Evolutionary conservation across 768 basidiomycete genomes (phyloP).

Genomic region (Tricholoma sp.): DNA sequence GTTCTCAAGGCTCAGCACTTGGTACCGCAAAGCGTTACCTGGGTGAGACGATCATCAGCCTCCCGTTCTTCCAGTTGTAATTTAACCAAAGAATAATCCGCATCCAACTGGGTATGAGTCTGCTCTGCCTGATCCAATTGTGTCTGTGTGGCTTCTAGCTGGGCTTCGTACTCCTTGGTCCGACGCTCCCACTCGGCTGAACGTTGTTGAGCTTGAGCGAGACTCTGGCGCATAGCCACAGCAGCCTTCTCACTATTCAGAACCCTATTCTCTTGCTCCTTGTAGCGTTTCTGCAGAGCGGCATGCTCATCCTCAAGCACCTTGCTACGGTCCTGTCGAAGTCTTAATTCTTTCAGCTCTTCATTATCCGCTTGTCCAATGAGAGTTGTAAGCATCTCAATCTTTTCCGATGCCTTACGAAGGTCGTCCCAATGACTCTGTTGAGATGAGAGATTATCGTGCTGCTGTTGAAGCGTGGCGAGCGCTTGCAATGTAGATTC

Average conservation of each 20-base stretch:
- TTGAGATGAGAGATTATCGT: constrained; percentile 54
- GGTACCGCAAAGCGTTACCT: constrained; percentile 38
- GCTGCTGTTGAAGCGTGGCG: constrained; percentile 49
- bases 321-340: constrained; percentile 56
- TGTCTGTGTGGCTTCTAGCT: constrained; percentile 54
- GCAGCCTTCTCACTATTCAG: constrained; percentile 58
- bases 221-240: constrained; percentile 51
- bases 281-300: constrained; percentile 64
- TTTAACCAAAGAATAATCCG: constrained; percentile 62
- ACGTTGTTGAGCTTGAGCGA: constrained; percentile 71
- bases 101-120: constrained; percentile 57
- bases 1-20: not conserved
- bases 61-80: constrained; percentile 75
- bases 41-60: constrained; percentile 58
- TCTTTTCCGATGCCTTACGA: constrained; percentile 63
- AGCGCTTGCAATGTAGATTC: constrained; percentile 50
- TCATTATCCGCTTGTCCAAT: constrained; percentile 63
- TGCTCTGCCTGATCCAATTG: constrained; percentile 67
- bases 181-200: constrained; percentile 79
- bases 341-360: constrained; percentile 67
- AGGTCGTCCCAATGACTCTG: constrained; percentile 79
- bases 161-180: constrained; percentile 62
- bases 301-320: constrained; percentile 63
- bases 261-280: constrained; percentile 63
- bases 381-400: constrained; percentile 58